Conservation (phyloP, 331 rosid genomes). For the Saraca asoca region DNA sequence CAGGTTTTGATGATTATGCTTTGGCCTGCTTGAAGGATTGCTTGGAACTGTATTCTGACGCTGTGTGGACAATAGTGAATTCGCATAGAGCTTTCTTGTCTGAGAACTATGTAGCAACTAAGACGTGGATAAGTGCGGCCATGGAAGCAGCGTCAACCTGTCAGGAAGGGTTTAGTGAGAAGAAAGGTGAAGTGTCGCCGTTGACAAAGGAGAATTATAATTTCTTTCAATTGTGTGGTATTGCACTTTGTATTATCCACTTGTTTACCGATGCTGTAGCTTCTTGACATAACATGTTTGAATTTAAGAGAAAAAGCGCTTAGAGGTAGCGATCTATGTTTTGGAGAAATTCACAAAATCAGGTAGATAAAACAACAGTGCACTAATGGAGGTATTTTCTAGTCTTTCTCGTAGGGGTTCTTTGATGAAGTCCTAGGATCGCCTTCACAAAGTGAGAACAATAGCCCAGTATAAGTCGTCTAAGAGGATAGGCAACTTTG, state of each 20-base stretch:
- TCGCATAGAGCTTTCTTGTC: slow-evolving; percentile 48
- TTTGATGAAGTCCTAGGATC: too few relatives aligned
- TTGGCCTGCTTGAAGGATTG: slow-evolving; percentile 48
- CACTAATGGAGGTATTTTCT: too few relatives aligned
- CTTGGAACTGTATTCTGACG: slow-evolving; percentile 50
- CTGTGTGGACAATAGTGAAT: slow-evolving; percentile 39
- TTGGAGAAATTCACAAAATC: too few relatives aligned
- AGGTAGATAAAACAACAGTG: too few relatives aligned
- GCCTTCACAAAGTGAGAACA: too few relatives aligned
- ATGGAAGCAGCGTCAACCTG: slow-evolving; percentile 61
- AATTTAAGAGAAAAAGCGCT: too few relatives aligned
- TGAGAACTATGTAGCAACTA: slow-evolving; percentile 36
- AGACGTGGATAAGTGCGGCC: slow-evolving; percentile 47
- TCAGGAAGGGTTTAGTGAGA: slow-evolving; percentile 49
- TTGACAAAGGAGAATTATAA: slow-evolving; percentile 50
- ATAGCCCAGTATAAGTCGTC: too few relatives aligned
- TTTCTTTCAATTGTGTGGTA: slow-evolving; percentile 55
- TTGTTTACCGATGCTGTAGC: slow-evolving; percentile 29
- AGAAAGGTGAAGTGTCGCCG: slow-evolving; percentile 50
- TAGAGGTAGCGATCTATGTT: too few relatives aligned
- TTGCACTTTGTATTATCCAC: slow-evolving; percentile 56
- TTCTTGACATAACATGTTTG: neutral
- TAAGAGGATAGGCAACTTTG: too few relatives aligned
- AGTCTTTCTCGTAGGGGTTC: too few relatives aligned
- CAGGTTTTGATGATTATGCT: slow-evolving; percentile 26